Conservation (phyloP, 192 early-diverging fungal genomes). For the Obelidium mucronatum region DNA sequence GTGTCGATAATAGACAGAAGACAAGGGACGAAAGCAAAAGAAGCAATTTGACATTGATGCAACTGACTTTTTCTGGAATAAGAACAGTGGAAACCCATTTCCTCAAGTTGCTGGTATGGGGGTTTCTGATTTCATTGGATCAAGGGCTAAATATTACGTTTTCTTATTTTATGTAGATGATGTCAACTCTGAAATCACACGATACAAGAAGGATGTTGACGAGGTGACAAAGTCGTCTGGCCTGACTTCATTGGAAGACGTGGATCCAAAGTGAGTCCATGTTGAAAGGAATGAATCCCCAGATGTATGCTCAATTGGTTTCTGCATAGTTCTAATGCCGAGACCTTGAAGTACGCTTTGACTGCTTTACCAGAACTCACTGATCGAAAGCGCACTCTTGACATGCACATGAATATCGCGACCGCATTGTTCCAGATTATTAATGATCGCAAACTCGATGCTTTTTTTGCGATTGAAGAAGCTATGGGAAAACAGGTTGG, state of each 20-base stretch:
- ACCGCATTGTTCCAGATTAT: conserved; percentile 87
- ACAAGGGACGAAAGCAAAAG: conserved; percentile 63
- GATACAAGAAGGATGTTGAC: conserved; percentile 95
- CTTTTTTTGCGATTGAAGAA: conserved; percentile 95
- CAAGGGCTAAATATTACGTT: neutral
- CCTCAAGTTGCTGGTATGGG: conserved; percentile 87
- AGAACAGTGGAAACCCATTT: conserved; percentile 91
- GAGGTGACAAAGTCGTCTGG: conserved; percentile 88
- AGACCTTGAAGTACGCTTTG: conserved; percentile 89
- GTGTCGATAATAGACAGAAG: conserved; percentile 50
- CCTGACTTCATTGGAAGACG: conserved; percentile 79
- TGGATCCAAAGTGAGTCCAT: conserved; percentile 59
- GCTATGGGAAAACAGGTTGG: conserved; percentile 76
- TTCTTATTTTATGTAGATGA: conserved; percentile 67
- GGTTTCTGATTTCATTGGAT: neutral
- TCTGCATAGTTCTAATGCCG: conserved; percentile 73
- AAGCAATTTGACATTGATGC: conserved; percentile 89
- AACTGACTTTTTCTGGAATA: conserved; percentile 93
- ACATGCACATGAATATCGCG: conserved; percentile 99
- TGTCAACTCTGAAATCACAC: conserved; percentile 91
- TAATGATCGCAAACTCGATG: conserved; percentile 92
- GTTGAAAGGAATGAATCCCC: too few species aligned
- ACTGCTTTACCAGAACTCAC: conserved; percentile 94
- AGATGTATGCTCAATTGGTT: too few species aligned
- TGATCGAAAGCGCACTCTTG: conserved; percentile 88